Conservation (phyloP, 805 yeast species). For the Vanderwaltozyma verrucispora region DNA sequence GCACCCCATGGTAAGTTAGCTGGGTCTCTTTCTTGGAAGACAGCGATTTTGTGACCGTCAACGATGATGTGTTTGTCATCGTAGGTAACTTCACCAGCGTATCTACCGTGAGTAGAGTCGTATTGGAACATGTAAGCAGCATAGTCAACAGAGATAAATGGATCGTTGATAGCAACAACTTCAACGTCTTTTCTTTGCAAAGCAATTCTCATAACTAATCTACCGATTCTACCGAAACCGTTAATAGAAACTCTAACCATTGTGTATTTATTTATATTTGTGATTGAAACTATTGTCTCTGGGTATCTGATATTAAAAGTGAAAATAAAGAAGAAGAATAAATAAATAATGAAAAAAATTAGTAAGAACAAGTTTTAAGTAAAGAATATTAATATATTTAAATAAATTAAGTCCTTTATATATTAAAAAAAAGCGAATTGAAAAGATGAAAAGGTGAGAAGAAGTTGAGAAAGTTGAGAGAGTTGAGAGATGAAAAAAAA, state of each 20-base stretch:
- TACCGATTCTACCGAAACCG: slow-evolving; percentile 68
- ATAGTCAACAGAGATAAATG: slow-evolving; percentile 56
- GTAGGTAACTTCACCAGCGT: slow-evolving; percentile 45
- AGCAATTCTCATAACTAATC: slow-evolving; percentile 57
- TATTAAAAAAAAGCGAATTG: no score
- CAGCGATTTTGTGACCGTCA: slow-evolving; percentile 41
- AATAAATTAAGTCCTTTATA: no score
- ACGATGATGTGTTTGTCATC: slow-evolving; percentile 43
- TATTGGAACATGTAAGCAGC: slow-evolving; percentile 70
- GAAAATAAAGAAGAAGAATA: neutral
- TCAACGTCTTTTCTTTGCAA: slow-evolving; percentile 41
- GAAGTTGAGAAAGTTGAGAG: no score
- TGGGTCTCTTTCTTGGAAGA: slow-evolving; percentile 60
- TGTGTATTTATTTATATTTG: slow-evolving; percentile 7
- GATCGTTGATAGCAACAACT: slow-evolving; percentile 61
- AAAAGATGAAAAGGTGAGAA: no score
- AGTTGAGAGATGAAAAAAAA: no score
- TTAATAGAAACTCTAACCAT: slow-evolving; percentile 47
- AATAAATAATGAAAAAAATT: neutral
- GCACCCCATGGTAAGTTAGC: slow-evolving; percentile 60
- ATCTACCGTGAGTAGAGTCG: slow-evolving; percentile 62
- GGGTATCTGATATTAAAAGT: neutral
- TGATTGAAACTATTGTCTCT: slow-evolving; percentile 8
- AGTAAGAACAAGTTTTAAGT: neutral
- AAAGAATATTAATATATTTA: no score